Base-by-base conservation (phyloP, 352 stramenopile genomes). In the Phytophthora capsici region DNA sequence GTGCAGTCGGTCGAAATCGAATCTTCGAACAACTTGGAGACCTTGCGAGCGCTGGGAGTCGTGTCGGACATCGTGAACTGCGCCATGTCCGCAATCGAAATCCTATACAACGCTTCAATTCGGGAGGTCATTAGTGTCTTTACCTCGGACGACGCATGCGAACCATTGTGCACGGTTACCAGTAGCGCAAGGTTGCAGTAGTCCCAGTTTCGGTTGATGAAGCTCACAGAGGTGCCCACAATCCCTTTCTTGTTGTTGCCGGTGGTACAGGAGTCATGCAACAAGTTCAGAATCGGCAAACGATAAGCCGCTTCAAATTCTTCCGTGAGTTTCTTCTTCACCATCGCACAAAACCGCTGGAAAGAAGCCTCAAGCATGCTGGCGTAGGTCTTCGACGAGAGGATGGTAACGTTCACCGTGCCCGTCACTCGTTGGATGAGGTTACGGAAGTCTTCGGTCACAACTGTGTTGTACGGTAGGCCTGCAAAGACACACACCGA, bases 21-120 rank as follows among this genome's bases (percentile, higher is more conserved):
- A 9, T 50, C 45, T 22, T 56, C 56, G 8, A 57, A 64, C 1
- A 37, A 23, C n/a, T 51, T 45, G 6, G 46, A 57, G 1, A 57
- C 25, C 13, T 57, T 50, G 4, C 46, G 32, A 1, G 36, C 36
- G 17, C 32, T 25, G n/a, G 44, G 2, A 2, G 55, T 17, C 4
- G 36, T 57, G 20, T 46, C 56, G 1, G 56, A 57, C 12, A 57
- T 26, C 4, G 25, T 38, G 20, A 64, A 57, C 37, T 50, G 32
- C 0, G 14, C 8, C 56, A 64, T 50, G 1, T 4, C 1, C 4
- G 45, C 16, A 6, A 64, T 50, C 5, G 36, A 26, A 10, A 51
- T n/a, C 13, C 0, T 20, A 16, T 37, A 61, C 19, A 53, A 1
- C 6, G 38, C 41, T 1, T 2, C 6, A 6, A 51, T 17, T 3